phyloP scores from a whole-genome alignment of 2,329 filamentous ascomycete genomes.

The Curvularia lunata region DNA sequence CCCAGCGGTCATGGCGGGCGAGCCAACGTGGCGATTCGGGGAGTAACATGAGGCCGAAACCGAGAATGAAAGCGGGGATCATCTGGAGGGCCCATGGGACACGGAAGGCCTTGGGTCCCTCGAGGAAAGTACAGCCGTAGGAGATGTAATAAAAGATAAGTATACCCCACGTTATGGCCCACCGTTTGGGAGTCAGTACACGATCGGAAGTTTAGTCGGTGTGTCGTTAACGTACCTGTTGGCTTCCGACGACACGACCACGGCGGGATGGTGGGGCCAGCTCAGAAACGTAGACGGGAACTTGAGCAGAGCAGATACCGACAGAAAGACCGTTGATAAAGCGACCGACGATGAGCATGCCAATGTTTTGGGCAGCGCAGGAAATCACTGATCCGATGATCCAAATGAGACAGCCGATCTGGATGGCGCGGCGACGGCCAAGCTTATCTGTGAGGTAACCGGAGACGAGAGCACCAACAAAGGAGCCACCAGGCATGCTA shows the following conservation, averaged over 20 bases:
- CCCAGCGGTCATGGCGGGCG: slow-evolving; percentile 54
- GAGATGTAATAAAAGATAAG: slow-evolving; percentile 45
- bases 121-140: slow-evolving; percentile 46
- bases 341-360: slow-evolving; percentile 75
- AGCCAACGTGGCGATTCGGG: slow-evolving; percentile 56
- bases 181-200: background rate
- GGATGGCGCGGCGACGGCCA: slow-evolving; percentile 61
- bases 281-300: slow-evolving; percentile 72
- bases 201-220: no score
- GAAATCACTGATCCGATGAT: slow-evolving; percentile 67
- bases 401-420: slow-evolving; percentile 60
- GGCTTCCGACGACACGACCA: slow-evolving; percentile 71
- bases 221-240: slow-evolving; percentile 64
- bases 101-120: slow-evolving; percentile 44
- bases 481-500: slow-evolving; percentile 72
- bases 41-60: slow-evolving; percentile 59
- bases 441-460: slow-evolving; percentile 65
- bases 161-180: slow-evolving; percentile 66
- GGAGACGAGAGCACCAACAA: slow-evolving; percentile 67
- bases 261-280: slow-evolving; percentile 64
- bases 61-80: slow-evolving; percentile 46
- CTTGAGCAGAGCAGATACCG: slow-evolving; percentile 74
- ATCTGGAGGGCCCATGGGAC: slow-evolving; percentile 50
- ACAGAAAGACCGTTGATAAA: slow-evolving; percentile 75
- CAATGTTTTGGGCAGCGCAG: slow-evolving; percentile 68